Percentiles rank a stretch among this genome's conserved stretches.
phyloP scores from a whole-genome alignment of 768 basidiomycete species.

The Tubosaeta brunneosetosa region DNA sequence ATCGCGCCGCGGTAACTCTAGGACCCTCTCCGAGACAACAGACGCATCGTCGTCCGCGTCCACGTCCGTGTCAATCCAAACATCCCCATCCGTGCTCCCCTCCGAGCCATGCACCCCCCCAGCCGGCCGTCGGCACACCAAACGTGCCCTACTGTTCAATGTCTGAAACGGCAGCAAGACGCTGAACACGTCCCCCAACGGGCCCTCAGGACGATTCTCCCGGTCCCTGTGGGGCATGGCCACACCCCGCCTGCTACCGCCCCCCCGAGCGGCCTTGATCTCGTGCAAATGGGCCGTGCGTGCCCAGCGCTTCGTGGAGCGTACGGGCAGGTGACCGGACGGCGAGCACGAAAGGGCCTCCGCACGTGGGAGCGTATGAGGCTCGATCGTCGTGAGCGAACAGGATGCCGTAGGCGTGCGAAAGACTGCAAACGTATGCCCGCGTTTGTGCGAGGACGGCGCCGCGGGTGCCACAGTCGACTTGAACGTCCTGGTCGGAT shows the following conservation, averaged over 20 bases:
- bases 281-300: constrained; percentile 59
- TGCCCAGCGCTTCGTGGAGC: constrained; percentile 55
- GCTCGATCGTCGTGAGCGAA: constrained; percentile 7
- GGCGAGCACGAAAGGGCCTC: no score
- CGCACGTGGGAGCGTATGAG: constrained; percentile 27
- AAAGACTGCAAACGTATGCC: background rate
- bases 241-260: constrained; percentile 5
- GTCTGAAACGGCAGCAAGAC: no score
- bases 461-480: background rate
- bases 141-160: no score
- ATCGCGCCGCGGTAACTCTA: no score
- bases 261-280: constrained; percentile 44
- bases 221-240: constrained; percentile 1
- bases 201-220: constrained; percentile 6
- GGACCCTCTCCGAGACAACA: no score
- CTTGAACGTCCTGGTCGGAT: background rate
- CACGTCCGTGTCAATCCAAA: no score
- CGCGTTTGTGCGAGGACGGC: constrained; percentile 9
- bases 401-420: constrained; percentile 24
- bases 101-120: no score
- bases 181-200: no score
- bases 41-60: no score
- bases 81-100: no score
- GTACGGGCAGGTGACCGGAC: constrained; percentile 10
- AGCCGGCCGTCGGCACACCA: no score